Conservation (phyloP, 1,284 basidiomycete genomes). For the Phellopilus nigrolimitatus region DNA sequence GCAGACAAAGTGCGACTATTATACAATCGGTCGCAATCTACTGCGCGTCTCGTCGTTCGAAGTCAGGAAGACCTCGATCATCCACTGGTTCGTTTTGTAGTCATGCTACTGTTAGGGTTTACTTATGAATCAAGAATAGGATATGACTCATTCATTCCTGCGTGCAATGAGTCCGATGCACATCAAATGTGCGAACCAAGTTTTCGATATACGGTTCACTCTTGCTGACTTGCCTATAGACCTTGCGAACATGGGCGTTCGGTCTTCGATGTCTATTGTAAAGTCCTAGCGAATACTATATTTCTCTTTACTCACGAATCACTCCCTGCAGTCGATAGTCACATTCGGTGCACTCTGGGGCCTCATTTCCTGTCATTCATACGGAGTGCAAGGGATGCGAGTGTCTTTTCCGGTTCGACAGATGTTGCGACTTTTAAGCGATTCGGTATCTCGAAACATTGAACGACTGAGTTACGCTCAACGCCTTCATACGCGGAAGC, state of each 20-base stretch:
- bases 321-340: conserved; percentile 60
- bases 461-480: conserved; percentile 81
- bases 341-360: conserved; percentile 85
- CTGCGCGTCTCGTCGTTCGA: conserved; percentile 73
- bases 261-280: conserved; percentile 82
- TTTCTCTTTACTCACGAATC: conserved; percentile 4
- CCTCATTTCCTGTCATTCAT: conserved; percentile 80
- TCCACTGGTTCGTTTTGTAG: conserved; percentile 49
- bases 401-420: conserved; percentile 83
- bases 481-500: conserved; percentile 72
- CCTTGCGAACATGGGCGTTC: conserved; percentile 78
- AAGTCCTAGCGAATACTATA: conserved; percentile 25
- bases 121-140: conserved; percentile 32
- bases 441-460: conserved; percentile 81
- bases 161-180: conserved; percentile 91
- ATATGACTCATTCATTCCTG: conserved; percentile 87
- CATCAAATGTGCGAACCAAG: conserved; percentile 59
- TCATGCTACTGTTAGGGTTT: conserved; percentile 3
- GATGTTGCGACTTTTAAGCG: conserved; percentile 77
- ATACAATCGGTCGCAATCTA: conserved; percentile 75
- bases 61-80: conserved; percentile 61
- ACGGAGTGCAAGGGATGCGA: conserved; percentile 74
- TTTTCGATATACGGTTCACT: conserved; percentile 16
- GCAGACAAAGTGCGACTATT: conserved; percentile 80
- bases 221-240: conserved; percentile 26